phyloP scores from a whole-genome alignment of 148 eudicot genomes.

The Oxyria digyna region DNA sequence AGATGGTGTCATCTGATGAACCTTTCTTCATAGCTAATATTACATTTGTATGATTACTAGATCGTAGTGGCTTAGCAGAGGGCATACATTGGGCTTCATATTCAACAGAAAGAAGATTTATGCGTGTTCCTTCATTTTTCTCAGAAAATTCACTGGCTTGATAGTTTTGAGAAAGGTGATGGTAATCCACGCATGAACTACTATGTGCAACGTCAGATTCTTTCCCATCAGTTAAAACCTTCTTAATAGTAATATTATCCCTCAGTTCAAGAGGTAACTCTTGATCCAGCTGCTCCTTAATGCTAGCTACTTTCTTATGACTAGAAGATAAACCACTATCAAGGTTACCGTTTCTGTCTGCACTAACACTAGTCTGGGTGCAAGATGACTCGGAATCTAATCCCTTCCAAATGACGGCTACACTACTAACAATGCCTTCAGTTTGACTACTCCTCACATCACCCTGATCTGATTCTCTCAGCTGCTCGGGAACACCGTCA shows the following conservation, averaged over 20 bases:
- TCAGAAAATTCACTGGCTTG: conserved; percentile 27
- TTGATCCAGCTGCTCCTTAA: conserved; percentile 32
- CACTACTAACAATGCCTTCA: conserved; percentile 17
- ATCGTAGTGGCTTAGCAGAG: conserved; percentile 18
- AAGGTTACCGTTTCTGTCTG: too few species aligned
- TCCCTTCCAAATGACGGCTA: conserved; percentile 25
- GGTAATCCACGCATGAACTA: conserved; percentile 17
- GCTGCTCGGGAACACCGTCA: conserved; percentile 19
- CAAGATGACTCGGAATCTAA: conserved; percentile 51
- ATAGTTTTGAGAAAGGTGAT: conserved; percentile 11
- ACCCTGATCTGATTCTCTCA: conserved; percentile 26
- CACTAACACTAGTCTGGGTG: conserved; percentile 34
- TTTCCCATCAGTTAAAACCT: conserved; percentile 13
- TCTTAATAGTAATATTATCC: conserved; percentile 20
- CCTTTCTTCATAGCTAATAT: conserved; percentile 22
- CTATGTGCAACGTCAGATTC: conserved; percentile 17
- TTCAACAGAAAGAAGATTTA: conserved; percentile 18
- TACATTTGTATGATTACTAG: conserved; percentile 15
- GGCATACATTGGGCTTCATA: conserved; percentile 17
- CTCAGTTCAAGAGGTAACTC: conserved; percentile 18
- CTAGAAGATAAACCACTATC: conserved; percentile 22
- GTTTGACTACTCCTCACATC: conserved; percentile 14
- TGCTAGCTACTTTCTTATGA: conserved; percentile 28
- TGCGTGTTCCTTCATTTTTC: conserved; percentile 20
- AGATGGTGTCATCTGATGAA: conserved; percentile 18